These are phyloP conservation scores for Sclerotiophoma versabilis DNA, from an alignment of 2,329 filamentous ascomycete genomes.

Conservation along the genomic window DNA sequence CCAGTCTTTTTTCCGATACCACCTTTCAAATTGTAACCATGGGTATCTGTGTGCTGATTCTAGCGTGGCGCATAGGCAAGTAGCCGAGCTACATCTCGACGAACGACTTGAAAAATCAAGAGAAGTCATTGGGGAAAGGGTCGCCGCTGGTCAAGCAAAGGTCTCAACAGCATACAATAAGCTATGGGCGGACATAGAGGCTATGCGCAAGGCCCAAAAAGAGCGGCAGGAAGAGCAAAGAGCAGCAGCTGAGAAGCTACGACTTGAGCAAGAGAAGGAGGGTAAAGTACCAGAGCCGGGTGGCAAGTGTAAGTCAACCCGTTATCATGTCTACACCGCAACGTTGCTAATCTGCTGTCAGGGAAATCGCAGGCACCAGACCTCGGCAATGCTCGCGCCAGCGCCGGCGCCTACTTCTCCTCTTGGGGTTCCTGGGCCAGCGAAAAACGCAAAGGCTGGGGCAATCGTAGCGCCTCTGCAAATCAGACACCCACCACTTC, in stretches of 20 bases:
- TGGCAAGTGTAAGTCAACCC: constrained; percentile 34
- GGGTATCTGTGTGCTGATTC: constrained; percentile 46
- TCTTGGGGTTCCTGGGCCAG: constrained; percentile 72
- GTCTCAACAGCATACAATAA: constrained; percentile 86
- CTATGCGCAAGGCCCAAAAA: constrained; percentile 75
- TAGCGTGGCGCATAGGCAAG: constrained; percentile 63
- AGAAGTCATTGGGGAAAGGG: constrained; percentile 85
- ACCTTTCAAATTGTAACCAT: constrained; percentile 39
- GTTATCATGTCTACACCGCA: no score
- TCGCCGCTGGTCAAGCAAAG: constrained; percentile 88
- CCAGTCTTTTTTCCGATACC: constrained; percentile 40
- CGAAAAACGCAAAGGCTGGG: constrained; percentile 69
- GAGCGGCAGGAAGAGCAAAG: constrained; percentile 66
- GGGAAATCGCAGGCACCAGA: constrained; percentile 54
- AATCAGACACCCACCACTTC: constrained; percentile 31
- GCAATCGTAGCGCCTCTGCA: constrained; percentile 20
- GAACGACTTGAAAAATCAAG: constrained; percentile 83
- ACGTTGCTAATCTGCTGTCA: constrained; percentile 10
- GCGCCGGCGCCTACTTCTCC: constrained; percentile 68
- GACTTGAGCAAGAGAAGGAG: constrained; percentile 29
- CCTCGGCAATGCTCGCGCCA: constrained; percentile 49
- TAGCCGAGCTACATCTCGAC: constrained; percentile 91
- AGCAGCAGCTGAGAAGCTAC: constrained; percentile 42
- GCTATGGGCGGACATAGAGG: constrained; percentile 89
- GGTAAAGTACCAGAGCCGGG: constrained; percentile 16